These are phyloP conservation scores for Marchantia paleacea DNA, from an alignment of 225 moss, liverwort and hornwort genomes.

Conservation along the genomic window DNA sequence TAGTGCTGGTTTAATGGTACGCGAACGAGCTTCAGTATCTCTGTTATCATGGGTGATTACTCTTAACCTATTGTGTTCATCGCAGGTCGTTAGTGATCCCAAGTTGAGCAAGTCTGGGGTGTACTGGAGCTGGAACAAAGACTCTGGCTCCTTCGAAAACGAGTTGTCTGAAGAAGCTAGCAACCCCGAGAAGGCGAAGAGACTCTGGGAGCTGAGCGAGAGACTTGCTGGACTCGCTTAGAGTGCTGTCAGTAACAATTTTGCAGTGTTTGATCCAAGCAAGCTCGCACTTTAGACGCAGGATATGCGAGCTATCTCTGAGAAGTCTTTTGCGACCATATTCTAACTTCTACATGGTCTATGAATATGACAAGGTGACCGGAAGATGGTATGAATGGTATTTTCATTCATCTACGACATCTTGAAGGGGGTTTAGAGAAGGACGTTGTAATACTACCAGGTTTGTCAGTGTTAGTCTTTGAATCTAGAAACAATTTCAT, in stretches of 20 bases:
- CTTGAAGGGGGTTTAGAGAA: neutral
- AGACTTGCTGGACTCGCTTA: conserved; percentile 55
- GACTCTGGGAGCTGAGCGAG: conserved; percentile 88
- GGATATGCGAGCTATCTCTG: neutral
- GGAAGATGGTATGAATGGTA: neutral
- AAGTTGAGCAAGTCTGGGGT: conserved; percentile 83
- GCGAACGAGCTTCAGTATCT: too few relatives aligned
- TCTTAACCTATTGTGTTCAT: neutral
- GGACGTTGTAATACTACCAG: neutral
- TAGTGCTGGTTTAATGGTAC: neutral
- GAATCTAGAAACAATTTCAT: neutral
- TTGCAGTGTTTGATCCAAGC: conserved; percentile 8
- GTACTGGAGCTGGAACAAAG: conserved; percentile 97
- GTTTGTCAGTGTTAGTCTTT: neutral
- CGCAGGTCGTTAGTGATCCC: conserved; percentile 85
- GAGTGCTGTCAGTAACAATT: conserved; percentile 5
- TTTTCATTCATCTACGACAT: neutral
- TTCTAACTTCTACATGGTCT: neutral
- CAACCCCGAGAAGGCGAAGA: conserved; percentile 84
- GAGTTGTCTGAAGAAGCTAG: conserved; percentile 94
- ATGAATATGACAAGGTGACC: neutral
- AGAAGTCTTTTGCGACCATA: neutral
- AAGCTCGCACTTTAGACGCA: neutral
- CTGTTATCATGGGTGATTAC: too few relatives aligned
- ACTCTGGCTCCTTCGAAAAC: conserved; percentile 87